Evolutionary conservation across 2,329 filamentous ascomycete genomes (phyloP), one percentile per base, ranked within the genome.

Genomic region (Rhytidhysteron rufulum): DNA sequence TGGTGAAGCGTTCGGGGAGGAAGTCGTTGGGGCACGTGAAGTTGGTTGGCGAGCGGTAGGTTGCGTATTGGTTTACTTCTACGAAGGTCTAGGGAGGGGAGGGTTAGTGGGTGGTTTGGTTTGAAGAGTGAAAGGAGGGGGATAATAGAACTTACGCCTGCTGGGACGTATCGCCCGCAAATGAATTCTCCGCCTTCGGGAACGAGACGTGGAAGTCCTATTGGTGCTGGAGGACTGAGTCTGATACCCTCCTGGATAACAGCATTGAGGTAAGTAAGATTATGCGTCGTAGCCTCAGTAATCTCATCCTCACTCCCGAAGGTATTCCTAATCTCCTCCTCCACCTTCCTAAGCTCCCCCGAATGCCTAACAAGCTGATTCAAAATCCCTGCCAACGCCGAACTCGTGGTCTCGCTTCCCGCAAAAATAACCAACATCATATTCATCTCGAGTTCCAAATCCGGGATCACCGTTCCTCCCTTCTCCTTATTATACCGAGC

Each of bases 41-140:
- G 31, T 62, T 61, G 40, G 47, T 49, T 3, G 42, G 17, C 30
- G 54, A 51, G 13, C 54, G 51, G 11, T 55, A 54, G 11, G 52
- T 49, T 3, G 58, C 29, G 37, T 45, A 58, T 27, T 61, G 58
- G 31, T 62, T 59, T 48, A 50, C 49, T 1, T 52, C 37, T 6
- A 62, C 58, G 20, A 57, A 59, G 7, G 57, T 60, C 50, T 35
- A 27, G 7, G 8, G 24, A 13, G 24, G 7, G 24, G 13, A 27
- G 24, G 8, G 13, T 27, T 27, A 27, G 24, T 13, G 13, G 17
- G 8, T 27, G 24, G 8, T 13, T n/a, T n/a, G 34, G 15, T 8
- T 32, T 8, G 22, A 16, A 27, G 16, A 35, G 17, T 17, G 31
- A 16, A n/a, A n/a, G n/a, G n/a, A n/a, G n/a, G n/a, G n/a, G n/a